Percentiles rank a stretch among this genome's conserved stretches.
Evolutionary conservation across 768 basidiomycete genomes (phyloP).

Genomic region (Lactifluus volemus): DNA sequence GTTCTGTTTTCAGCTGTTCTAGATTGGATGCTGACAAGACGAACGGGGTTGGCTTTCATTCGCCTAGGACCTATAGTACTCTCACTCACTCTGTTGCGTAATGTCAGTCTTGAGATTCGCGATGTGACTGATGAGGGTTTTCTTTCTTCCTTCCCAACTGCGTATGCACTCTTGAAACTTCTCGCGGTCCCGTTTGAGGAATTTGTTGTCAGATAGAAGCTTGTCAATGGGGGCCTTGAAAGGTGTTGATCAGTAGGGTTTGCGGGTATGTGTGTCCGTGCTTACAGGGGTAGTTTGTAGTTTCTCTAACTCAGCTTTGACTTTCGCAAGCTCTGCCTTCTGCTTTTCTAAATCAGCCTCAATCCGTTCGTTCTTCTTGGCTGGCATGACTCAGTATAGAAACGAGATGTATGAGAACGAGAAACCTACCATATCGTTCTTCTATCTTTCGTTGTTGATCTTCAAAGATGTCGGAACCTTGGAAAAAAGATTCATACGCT

Average conservation of each 20-base stretch:
- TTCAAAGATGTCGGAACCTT: conserved; percentile 56
- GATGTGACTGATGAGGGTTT: conserved; percentile 58
- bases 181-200: conserved; percentile 62
- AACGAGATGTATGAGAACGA: background rate
- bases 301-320: conserved; percentile 45
- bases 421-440: conserved; percentile 59
- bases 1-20: conserved; percentile 55
- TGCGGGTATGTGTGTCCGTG: background rate
- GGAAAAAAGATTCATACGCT: conserved; percentile 61
- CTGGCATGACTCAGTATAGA: conserved; percentile 29
- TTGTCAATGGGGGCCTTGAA: conserved; percentile 45
- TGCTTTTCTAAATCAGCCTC: conserved; percentile 54
- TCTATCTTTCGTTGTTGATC: conserved; percentile 66
- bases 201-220: conserved; percentile 50
- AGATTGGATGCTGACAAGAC: conserved; percentile 31
- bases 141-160: conserved; percentile 59
- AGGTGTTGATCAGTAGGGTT: background rate
- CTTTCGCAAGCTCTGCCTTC: conserved; percentile 37
- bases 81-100: conserved; percentile 40
- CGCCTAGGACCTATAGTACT: background rate
- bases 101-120: conserved; percentile 60
- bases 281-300: conserved; percentile 56
- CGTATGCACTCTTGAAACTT: conserved; percentile 72
- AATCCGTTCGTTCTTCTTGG: conserved; percentile 62
- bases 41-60: background rate